Base-by-base conservation (phyloP, 2,329 filamentous ascomycete genomes). In the Colletotrichum costaricense region DNA sequence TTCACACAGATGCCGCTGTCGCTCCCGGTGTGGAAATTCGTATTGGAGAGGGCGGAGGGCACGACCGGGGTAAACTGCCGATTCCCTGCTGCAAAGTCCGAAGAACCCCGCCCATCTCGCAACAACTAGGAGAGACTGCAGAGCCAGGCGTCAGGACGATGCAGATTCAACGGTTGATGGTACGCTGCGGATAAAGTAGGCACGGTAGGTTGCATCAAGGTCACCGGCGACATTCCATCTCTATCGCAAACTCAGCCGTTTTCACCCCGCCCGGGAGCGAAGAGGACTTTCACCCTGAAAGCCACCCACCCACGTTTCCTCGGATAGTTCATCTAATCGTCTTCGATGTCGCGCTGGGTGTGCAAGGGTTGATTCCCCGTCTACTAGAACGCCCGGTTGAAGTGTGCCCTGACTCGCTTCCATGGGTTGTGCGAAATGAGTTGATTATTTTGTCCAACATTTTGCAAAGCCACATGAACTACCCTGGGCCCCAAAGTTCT, bases 41-140 rank as follows among this genome's bases (percentile, higher is more conserved):
- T 55, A 30, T 64, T 42, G 7, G 54, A 26, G 26, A 19, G 5
- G 55, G 12, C 26, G 55, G 26, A 49, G 67, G 62, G 55, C 67
- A 70, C 67, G 67, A 60, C 67, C 55, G 62, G 67, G 67, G 67
- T 59, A 55, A 69, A 66, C 28, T 65, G 42, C 62, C 54, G 60
- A n/a, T 59, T 60, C 55, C 67, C 38, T 60, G 67, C n/a, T 12
- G 4, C 67, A 28, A 66, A 55, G 62, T 28, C 62, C 67, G 55
- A 33, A 28, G 30, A 54, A 12, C 59, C 26, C 24, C 49, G 46
- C 4, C n/a, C 33, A n/a, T 12, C 28, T 63, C 8, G 16, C 52
- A 55, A 38, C 22, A 24, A n/a, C 33, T 38, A 30, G 65, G 22
- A 28, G 33, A 42, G 16, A 6, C 38, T 16, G 14, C 14, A 42